Evolutionary conservation across 75 land plant species (phyloP).

Genomic region (Isoetes taiwanensis): DNA sequence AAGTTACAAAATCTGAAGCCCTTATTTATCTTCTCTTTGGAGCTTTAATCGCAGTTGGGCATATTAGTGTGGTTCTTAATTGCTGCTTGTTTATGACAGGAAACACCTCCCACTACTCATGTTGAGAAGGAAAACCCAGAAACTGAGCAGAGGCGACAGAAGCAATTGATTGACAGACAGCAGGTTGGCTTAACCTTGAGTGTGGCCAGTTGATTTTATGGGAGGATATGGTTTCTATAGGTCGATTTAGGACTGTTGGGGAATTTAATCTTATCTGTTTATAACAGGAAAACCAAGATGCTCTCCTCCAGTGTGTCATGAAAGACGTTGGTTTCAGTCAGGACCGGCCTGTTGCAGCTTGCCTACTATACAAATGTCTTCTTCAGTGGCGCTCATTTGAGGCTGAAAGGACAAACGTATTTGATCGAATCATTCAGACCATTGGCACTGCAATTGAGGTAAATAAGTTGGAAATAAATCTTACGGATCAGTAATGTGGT

Average conservation of each 20-base stretch:
- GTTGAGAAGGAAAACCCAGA: conserved; percentile 36
- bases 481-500: not conserved
- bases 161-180: conserved; percentile 60
- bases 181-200: conserved; percentile 32
- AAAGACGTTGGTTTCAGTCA: conserved; percentile 71
- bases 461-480: not conserved
- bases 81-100: conserved; percentile 20
- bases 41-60: not conserved
- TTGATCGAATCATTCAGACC: conserved; percentile 85
- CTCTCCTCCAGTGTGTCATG: conserved; percentile 54
- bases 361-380: conserved; percentile 64
- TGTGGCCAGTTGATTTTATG: not conserved
- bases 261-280: too few species aligned
- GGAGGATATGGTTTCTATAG: not conserved
- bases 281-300: conserved; percentile 74
- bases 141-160: conserved; percentile 55
- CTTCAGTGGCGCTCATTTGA: conserved; percentile 94
- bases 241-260: not conserved
- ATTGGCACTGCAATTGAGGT: conserved; percentile 75
- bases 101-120: conserved; percentile 46
- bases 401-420: conserved; percentile 81
- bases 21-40: not conserved
- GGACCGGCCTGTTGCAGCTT: conserved; percentile 67
- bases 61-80: not conserved
- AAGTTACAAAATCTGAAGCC: conserved; percentile 10